Conservation (phyloP, 345 rosid genomes). For the Citropsis articulata region DNA sequence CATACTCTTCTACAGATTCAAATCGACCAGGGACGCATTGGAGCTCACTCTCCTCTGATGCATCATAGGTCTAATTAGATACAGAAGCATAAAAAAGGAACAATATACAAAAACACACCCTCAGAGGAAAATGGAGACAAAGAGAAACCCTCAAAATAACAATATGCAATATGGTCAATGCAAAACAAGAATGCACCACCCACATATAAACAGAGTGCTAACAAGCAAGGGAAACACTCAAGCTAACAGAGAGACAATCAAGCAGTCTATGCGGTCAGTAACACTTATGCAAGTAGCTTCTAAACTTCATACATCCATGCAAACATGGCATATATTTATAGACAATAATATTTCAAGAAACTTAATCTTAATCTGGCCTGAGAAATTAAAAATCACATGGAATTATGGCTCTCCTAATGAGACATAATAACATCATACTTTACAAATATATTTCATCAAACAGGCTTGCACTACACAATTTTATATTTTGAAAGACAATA, state of each 20-base stretch:
- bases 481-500: neutral
- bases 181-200: neutral
- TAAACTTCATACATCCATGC: neutral
- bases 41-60: slow-evolving; percentile 82
- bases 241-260: neutral
- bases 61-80: slow-evolving; percentile 19
- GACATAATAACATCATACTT: neutral
- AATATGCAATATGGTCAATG: neutral
- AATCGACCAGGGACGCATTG: slow-evolving; percentile 88
- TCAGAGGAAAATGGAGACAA: neutral
- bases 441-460: slow-evolving; percentile 20
- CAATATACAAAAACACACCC: neutral
- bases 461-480: slow-evolving; percentile 16
- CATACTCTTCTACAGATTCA: slow-evolving; percentile 89
- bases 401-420: neutral
- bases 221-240: neutral
- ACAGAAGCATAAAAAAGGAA: neutral
- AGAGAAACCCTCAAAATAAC: neutral
- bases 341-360: neutral
- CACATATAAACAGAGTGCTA: neutral
- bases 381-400: neutral
- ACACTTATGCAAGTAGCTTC: neutral
- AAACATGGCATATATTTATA: neutral
- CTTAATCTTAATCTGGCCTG: neutral
- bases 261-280: neutral